Evolutionary conservation across 2,329 filamentous ascomycete species (phyloP), one percentile per base, ranked within the genome.

Genomic region (Cordyceps pruinosa): DNA sequence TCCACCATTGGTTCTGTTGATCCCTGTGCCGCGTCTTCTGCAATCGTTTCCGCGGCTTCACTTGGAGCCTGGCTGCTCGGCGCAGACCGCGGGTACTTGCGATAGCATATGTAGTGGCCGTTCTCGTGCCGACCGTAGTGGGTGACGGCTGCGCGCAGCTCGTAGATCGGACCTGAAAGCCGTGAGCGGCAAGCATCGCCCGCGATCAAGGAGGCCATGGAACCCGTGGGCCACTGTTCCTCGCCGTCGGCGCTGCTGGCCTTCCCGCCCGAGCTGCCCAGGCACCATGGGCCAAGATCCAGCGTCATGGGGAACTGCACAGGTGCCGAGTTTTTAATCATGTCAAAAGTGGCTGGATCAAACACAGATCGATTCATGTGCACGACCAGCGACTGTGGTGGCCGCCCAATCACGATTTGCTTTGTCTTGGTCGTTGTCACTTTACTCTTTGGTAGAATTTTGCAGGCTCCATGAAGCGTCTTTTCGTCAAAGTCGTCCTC

Each of bases 341-440:
- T 83, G 59, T 83, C 76, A 5, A 90, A 90, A 0, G 90, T 95
- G 50, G 76, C 78, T 62, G 95, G 90, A 64, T 97, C 88, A 65
- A 96, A 97, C 0, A 94, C 82, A 51, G 92, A 97, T 41, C 94
- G 84, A 66, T 97, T 97, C 68, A 97, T 82, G 68, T 99, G 94
- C 9, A 97, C 78, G 0, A 86, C 88, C 15, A 99, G 76, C 57
- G 88, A 89, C 61, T 85, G 84, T 1, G 94, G 94, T 1, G 91
- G 81, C 30, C 92, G 81, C 3, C 89, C 91, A 63, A 99, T 82
- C 13, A 93, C 89, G 10, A 89, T 87, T 69, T 97, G 94, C 59
- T 92, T 88, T 9, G 91, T 91, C 72, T 99, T 99, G 5, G 88
- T 95, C 17, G 87, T 85, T 21, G 81, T 83, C 8, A 91, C 83